These are phyloP conservation scores for Aspergillus brunneoviolaceus DNA, from an alignment of 2,329 filamentous ascomycete genomes.

Conservation along the genomic window DNA sequence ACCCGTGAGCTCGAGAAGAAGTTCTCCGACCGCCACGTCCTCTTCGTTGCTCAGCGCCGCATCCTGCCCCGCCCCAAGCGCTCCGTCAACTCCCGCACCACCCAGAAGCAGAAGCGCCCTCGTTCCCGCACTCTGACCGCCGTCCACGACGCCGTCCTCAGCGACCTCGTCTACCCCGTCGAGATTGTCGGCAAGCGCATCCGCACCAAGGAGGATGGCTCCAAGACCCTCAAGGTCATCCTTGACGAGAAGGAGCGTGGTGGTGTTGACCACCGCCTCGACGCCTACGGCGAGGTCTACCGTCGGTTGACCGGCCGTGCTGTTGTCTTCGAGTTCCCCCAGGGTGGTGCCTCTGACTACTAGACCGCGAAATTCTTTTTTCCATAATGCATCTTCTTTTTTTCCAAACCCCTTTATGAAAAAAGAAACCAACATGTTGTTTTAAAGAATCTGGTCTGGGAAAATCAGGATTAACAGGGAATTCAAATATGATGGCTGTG, in stretches of 20 bases:
- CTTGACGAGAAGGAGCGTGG: constrained; percentile 99
- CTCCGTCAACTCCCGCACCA: constrained; percentile 93
- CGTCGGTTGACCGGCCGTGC: constrained; percentile 93
- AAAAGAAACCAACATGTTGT: neutral
- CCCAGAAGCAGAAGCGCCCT: constrained; percentile 97
- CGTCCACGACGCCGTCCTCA: constrained; percentile 97
- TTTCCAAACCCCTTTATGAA: neutral
- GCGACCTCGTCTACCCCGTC: constrained; percentile 98
- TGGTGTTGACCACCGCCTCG: constrained; percentile 98
- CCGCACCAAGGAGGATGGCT: constrained; percentile 97
- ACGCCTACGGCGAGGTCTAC: constrained; percentile 99
- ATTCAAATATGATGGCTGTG: neutral
- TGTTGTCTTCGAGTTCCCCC: constrained; percentile 98
- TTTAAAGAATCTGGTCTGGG: neutral
- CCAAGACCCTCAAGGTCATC: constrained; percentile 98
- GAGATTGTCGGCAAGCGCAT: constrained; percentile 99
- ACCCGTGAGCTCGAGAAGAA: constrained; percentile 99
- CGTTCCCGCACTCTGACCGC: constrained; percentile 96
- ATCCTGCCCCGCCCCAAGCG: constrained; percentile 98
- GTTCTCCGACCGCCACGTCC: constrained; percentile 99
- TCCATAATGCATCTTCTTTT: neutral
- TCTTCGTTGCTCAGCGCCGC: constrained; percentile 98
- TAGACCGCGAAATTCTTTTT: constrained; percentile 52
- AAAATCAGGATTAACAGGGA: neutral
- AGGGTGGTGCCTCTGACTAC: constrained; percentile 75